Evolutionary conservation across 768 basidiomycete genomes (phyloP), one percentile per base, ranked within the genome.

Genomic region (Rickenella mellea): DNA sequence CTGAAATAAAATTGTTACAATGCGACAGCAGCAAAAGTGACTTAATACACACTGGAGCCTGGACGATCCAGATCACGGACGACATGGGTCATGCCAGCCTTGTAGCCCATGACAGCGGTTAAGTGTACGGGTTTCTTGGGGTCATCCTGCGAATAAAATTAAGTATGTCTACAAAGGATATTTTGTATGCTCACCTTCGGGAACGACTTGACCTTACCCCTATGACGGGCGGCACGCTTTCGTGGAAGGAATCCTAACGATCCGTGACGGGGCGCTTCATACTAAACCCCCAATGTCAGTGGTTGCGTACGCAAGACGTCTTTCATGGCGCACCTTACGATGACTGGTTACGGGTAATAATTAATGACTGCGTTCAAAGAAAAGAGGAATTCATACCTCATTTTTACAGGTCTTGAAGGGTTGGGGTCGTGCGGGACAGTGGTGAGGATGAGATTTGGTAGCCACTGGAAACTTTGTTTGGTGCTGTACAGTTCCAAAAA

Each of bases 81-180:
- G 56, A 99, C 78, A 63, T 99, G 96, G 67, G 92, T 97, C 94
- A 98, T 98, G 56, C 96, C 96, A 51, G 96, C 96, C 80, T 99
- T 99, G 84, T 97, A 99, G 55, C 94, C 96, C 82, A 99, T 79
- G 62, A 85, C 72, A 53, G 96, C 96, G 57, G 96, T 99, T 68
- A 99, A 76, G 71, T 99, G 96, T 47, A 94, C 91, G 44, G 89
- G 91, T 68, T 96, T 96, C 76, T 92, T 97, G 69, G 92, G 80
- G 75, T 99, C 94, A 80, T 99, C 96, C 94, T 96, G 53, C 15
- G 46, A n/a, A 27, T 24, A 42, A 35, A 35, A 26, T 19, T 31
- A 33, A 35, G n/a, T 32, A 15, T n/a, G 30, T 32, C 26, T 19
- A 0, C 28, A 27, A 56, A 19, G 15, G 36, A 20, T 30, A 29